phyloP scores from a whole-genome alignment of 1,139 yeast genomes.

The Hansenula sp. region DNA sequence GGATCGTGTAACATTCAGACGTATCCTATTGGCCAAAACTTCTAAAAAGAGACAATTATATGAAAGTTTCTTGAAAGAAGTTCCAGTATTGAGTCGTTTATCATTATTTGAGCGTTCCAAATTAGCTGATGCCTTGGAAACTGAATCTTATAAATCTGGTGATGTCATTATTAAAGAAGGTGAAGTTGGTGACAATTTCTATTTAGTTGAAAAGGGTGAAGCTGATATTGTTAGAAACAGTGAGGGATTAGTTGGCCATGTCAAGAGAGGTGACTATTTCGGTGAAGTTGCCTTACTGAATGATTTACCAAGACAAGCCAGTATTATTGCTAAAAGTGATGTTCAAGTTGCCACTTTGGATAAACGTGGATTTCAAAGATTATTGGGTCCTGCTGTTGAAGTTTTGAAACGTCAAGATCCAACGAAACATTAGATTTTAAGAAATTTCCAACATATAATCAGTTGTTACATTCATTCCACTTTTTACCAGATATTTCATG shows the following conservation, averaged over 20 bases:
- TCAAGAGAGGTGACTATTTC: conserved; percentile 85
- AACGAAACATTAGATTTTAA: conserved; percentile 38
- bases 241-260: conserved; percentile 57
- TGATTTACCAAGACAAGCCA: conserved; percentile 92
- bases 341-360: conserved; percentile 89
- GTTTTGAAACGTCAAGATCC: conserved; percentile 83
- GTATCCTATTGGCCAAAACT: conserved; percentile 86
- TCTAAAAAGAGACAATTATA: conserved; percentile 87
- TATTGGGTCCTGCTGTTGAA: conserved; percentile 88
- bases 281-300: conserved; percentile 94
- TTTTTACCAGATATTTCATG: background rate
- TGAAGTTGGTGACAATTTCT: conserved; percentile 87
- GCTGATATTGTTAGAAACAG: conserved; percentile 61
- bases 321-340: conserved; percentile 72
- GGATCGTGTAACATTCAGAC: conserved; percentile 89
- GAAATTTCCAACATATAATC: background rate
- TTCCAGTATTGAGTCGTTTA: conserved; percentile 69
- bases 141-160: conserved; percentile 71
- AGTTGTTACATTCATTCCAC: background rate
- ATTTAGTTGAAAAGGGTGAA: conserved; percentile 81
- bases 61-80: conserved; percentile 84
- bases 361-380: conserved; percentile 88
- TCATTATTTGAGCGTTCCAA: conserved; percentile 85
- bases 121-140: conserved; percentile 89
- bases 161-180: conserved; percentile 82